Evolutionary conservation across 345 rosid genomes (phyloP).

Genomic region (Rhodomyrtus tomentosa): DNA sequence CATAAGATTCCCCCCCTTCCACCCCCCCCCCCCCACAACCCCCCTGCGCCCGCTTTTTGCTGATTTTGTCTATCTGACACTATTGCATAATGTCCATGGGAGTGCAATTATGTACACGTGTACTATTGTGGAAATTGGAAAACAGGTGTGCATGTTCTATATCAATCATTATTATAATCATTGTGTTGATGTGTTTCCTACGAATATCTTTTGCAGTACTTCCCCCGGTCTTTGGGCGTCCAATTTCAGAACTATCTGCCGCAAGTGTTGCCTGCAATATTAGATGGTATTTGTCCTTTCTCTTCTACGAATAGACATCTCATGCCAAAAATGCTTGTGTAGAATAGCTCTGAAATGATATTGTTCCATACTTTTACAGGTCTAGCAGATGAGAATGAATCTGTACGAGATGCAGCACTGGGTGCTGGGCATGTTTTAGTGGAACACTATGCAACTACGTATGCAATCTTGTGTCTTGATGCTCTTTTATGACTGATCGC

Average conservation of each 20-base stretch:
- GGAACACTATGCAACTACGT: constrained; percentile 98
- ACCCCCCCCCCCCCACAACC: no score
- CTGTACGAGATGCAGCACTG: constrained; percentile 97
- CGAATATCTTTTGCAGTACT: constrained; percentile 36
- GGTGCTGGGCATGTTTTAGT: constrained; percentile 98
- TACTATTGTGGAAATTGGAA: background rate
- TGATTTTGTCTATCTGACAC: background rate
- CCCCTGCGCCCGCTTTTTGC: no score
- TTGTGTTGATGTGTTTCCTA: background rate
- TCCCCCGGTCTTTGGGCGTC: constrained; percentile 89
- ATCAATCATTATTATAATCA: background rate
- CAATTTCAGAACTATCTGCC: constrained; percentile 95
- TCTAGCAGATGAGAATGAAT: constrained; percentile 98
- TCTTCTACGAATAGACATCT: background rate
- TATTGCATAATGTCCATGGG: background rate
- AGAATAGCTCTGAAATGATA: background rate
- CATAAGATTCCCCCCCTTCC: no score
- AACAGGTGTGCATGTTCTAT: background rate
- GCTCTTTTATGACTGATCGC: background rate
- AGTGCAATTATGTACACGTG: background rate
- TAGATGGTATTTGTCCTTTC: constrained; percentile 65
- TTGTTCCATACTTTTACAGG: constrained; percentile 31
- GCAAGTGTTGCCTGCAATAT: constrained; percentile 85
- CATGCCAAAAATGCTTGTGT: background rate
- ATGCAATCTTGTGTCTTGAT: background rate